Evolutionary conservation across 768 basidiomycete species (phyloP).

Genomic region (Naganishia vishniacii): DNA sequence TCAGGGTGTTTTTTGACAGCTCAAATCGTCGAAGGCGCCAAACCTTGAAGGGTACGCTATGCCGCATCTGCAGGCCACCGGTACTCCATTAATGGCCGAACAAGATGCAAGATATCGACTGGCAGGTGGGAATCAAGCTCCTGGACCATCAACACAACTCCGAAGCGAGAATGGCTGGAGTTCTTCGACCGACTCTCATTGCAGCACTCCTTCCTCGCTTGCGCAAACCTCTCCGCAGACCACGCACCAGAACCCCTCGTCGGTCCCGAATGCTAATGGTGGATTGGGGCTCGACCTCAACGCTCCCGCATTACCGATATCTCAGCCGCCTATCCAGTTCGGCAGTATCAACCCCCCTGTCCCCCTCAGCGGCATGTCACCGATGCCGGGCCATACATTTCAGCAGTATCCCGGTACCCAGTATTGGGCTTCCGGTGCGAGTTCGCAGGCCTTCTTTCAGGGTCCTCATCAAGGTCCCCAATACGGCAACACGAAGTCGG

Average conservation of each 20-base stretch:
- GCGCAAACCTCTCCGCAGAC: background rate
- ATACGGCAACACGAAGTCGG: background rate
- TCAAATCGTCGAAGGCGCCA: background rate
- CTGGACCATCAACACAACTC: background rate
- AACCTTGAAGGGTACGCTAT: background rate
- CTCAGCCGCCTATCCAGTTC: background rate
- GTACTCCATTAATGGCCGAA: background rate
- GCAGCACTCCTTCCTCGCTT: background rate
- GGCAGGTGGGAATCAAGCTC: background rate
- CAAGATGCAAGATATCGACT: background rate
- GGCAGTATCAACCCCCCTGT: background rate
- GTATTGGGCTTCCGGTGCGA: background rate
- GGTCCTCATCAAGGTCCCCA: background rate
- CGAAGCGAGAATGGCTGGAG: background rate
- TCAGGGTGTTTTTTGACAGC: background rate
- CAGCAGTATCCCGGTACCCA: background rate
- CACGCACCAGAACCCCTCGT: too few species aligned
- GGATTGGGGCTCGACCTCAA: background rate
- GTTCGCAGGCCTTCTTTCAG: background rate
- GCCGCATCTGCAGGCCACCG: conserved; percentile 2
- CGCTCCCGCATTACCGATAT: background rate
- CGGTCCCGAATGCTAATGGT: too few species aligned
- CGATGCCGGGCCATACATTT: background rate
- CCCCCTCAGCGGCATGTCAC: background rate
- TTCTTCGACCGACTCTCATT: background rate